Percentiles rank a stretch among this genome's conserved stretches.
Conservation (phyloP, 23 red algal genomes). For the Gracilaria caudata region DNA sequence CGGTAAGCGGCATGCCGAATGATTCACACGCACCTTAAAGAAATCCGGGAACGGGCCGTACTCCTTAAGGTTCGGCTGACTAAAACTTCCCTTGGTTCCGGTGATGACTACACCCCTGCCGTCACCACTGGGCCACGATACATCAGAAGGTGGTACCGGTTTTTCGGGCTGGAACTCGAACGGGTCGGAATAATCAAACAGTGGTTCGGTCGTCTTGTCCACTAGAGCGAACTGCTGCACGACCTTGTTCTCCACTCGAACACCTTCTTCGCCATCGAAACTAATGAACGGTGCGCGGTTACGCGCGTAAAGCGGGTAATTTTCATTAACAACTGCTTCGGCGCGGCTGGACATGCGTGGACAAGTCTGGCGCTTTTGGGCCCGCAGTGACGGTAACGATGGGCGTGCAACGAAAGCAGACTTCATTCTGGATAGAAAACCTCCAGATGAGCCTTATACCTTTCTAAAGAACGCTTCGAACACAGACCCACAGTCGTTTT, state of each 20-base stretch:
- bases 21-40: slow-evolving; percentile 59
- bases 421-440: slow-evolving; percentile 7
- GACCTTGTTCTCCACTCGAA: slow-evolving; percentile 51
- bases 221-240: slow-evolving; percentile 52
- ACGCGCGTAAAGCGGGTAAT: slow-evolving; percentile 45
- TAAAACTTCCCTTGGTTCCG: slow-evolving; percentile 63
- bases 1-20: not conserved
- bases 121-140: slow-evolving; percentile 69
- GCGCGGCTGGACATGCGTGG: slow-evolving; percentile 24
- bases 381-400: not conserved
- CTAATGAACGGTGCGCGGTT: slow-evolving; percentile 56
- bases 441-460: not conserved
- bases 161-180: slow-evolving; percentile 49
- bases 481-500: too few relatives aligned
- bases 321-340: slow-evolving; percentile 26
- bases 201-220: slow-evolving; percentile 42
- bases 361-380: slow-evolving; percentile 9
- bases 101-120: slow-evolving; percentile 36
- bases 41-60: slow-evolving; percentile 82
- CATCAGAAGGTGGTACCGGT: slow-evolving; percentile 40
- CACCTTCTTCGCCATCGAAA: slow-evolving; percentile 65
- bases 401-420: slow-evolving; percentile 37
- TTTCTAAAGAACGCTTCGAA: too few relatives aligned
- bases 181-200: slow-evolving; percentile 59
- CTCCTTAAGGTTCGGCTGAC: slow-evolving; percentile 46